Percentiles rank a stretch among this genome's conserved stretches.
These are phyloP conservation scores for Esteya vermicola DNA, from an alignment of 2,329 filamentous ascomycete genomes.

Conservation along the genomic window DNA sequence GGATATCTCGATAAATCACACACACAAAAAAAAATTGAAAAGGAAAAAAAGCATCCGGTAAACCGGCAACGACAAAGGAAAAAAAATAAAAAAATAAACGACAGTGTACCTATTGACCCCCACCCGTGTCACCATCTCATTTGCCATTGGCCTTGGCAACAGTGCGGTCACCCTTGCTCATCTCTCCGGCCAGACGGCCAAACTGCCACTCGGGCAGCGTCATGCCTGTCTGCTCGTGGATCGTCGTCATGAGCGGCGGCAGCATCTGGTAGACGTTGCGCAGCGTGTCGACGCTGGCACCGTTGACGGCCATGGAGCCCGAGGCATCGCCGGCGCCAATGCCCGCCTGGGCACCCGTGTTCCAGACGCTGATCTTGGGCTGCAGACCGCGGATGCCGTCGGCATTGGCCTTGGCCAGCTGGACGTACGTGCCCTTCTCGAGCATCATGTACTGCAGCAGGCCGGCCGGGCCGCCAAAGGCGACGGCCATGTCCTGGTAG, in stretches of 20 bases:
- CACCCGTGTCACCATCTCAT: too few relatives aligned
- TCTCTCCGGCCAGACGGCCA: slow-evolving; percentile 25
- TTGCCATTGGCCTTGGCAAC: slow-evolving; percentile 16
- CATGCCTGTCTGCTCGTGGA: slow-evolving; percentile 81
- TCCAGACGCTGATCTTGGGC: slow-evolving; percentile 88
- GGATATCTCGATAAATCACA: too few relatives aligned
- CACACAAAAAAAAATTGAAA: too few relatives aligned
- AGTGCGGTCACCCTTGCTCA: slow-evolving; percentile 18
- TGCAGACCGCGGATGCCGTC: slow-evolving; percentile 60
- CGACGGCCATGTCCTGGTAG: slow-evolving; percentile 56
- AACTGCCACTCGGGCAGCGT: slow-evolving; percentile 65
- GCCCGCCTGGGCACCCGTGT: slow-evolving; percentile 44
- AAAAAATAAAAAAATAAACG: too few relatives aligned
- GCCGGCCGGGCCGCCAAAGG: slow-evolving; percentile 64
- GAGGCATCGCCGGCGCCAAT: slow-evolving; percentile 19
- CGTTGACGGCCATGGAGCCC: slow-evolving; percentile 25
- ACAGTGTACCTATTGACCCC: too few relatives aligned
- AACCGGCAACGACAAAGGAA: too few relatives aligned
- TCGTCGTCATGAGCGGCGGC: slow-evolving; percentile 69
- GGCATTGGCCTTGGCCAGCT: slow-evolving; percentile 66
- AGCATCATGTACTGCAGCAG: slow-evolving; percentile 82
- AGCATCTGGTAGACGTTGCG: slow-evolving; percentile 75
- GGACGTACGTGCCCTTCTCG: slow-evolving; percentile 64
- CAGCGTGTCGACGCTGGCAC: slow-evolving; percentile 45
- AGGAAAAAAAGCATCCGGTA: too few relatives aligned